Conservation (phyloP, 164 flowering plant species). For the Cinnamomum chago region DNA sequence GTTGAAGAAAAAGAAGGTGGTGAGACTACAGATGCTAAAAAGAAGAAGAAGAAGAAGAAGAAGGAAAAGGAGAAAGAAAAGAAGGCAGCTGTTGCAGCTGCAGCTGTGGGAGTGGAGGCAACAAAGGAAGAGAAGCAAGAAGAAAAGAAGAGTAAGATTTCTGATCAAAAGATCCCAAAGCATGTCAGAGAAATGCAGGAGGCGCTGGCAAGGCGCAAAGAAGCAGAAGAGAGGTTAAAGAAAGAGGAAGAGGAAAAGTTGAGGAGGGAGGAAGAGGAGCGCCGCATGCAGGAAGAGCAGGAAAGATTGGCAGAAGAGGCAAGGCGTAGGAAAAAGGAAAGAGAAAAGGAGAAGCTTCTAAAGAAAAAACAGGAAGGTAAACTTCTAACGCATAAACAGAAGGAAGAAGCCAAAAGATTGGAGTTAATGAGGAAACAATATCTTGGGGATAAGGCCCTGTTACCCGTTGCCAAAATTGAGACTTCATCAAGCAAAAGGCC, state of each 20-base stretch:
- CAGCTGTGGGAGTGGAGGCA: constrained; percentile 21
- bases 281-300: constrained; percentile 62
- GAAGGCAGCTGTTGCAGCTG: constrained; percentile 28
- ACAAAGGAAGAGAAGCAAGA: constrained; percentile 34
- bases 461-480: constrained; percentile 37
- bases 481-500: constrained; percentile 55
- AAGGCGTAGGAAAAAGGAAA: constrained; percentile 74
- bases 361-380: constrained; percentile 84
- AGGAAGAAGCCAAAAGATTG: constrained; percentile 74
- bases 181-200: constrained; percentile 98
- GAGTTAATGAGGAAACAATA: constrained; percentile 83
- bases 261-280: constrained; percentile 90
- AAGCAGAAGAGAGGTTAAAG: constrained; percentile 74
- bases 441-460: constrained; percentile 48
- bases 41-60: constrained; percentile 90
- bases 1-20: constrained; percentile 43
- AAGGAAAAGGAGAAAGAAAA: constrained; percentile 37
- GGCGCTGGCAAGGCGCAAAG: constrained; percentile 74
- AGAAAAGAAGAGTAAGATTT: constrained; percentile 42
- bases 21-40: constrained; percentile 89
- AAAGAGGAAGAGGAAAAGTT: constrained; percentile 87
- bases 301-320: constrained; percentile 88
- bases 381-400: constrained; percentile 79
- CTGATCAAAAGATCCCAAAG: constrained; percentile 78
- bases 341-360: constrained; percentile 79